Conservation (phyloP, 352 stramenopile genomes). For the Pythium phragmitis region DNA sequence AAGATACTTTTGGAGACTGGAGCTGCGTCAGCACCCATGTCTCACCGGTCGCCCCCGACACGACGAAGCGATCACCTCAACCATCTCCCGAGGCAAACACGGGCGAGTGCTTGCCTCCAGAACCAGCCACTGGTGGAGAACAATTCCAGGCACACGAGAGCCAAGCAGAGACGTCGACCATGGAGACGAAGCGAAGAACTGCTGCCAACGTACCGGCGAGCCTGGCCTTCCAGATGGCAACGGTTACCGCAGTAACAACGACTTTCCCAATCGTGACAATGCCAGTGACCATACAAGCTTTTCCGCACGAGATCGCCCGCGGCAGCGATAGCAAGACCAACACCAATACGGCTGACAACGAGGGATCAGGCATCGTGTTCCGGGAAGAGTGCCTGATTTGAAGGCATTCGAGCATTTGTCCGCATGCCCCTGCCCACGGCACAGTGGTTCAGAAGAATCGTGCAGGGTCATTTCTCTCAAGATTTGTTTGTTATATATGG, state of each 20-base stretch:
- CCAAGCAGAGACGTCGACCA: neutral
- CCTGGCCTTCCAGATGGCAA: neutral
- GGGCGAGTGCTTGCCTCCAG: neutral
- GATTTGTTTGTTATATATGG: neutral
- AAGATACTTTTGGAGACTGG: conserved; percentile 14
- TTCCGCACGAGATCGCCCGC: neutral
- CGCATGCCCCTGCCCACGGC: too few species aligned
- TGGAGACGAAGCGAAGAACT: neutral
- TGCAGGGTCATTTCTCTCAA: neutral
- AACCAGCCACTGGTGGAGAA: neutral
- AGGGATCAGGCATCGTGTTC: neutral
- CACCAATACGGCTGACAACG: neutral
- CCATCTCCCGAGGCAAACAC: neutral
- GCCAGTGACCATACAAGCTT: neutral
- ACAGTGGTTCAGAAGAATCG: neutral
- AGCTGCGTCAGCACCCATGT: neutral
- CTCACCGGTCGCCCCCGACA: neutral
- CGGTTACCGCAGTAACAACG: neutral
- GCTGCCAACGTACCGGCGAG: neutral
- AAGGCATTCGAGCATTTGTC: neutral
- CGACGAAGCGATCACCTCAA: neutral
- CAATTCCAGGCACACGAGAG: neutral
- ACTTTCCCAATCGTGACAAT: neutral
- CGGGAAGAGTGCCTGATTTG: neutral
- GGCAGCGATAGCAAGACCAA: neutral